Percentiles rank a stretch among this genome's conserved stretches.
Evolutionary conservation across 1,139 yeast genomes (phyloP).

Genomic region (Citeromyces hawaiiensis): DNA sequence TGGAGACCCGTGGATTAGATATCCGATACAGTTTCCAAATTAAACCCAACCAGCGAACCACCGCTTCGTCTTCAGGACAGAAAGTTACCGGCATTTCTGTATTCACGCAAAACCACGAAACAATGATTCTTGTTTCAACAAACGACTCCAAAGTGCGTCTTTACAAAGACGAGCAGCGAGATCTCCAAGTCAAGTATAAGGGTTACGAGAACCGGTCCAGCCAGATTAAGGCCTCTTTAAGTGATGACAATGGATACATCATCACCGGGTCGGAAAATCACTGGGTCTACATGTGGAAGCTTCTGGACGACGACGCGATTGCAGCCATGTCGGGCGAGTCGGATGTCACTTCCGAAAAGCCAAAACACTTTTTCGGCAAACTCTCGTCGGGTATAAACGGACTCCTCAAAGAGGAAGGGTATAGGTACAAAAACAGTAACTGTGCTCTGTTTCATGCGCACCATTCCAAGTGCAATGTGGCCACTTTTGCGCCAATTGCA

Average conservation of each 20-base stretch:
- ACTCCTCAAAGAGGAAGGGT: constrained; percentile 15
- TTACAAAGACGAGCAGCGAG: constrained; percentile 40
- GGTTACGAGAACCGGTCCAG: constrained; percentile 64
- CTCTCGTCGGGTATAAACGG: constrained; percentile 2
- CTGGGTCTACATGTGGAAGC: constrained; percentile 59
- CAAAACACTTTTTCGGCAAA: constrained; percentile 6
- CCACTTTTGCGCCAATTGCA: constrained; percentile 66
- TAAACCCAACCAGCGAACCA: constrained; percentile 23
- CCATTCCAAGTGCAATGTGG: constrained; percentile 59
- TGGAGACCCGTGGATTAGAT: constrained; percentile 56
- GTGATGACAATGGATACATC: constrained; percentile 39
- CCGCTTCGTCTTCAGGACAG: constrained; percentile 22
- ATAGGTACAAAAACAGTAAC: constrained; percentile 28
- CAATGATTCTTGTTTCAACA: constrained; percentile 33
- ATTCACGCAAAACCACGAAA: constrained; percentile 13
- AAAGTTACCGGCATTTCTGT: constrained; percentile 38
- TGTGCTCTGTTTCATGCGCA: constrained; percentile 71
- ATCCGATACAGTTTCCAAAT: constrained; percentile 39
- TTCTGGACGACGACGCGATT: constrained; percentile 3
- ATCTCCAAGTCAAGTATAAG: constrained; percentile 53
- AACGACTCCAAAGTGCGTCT: constrained; percentile 73
- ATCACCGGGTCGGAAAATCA: constrained; percentile 58
- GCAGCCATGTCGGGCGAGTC: constrained; percentile 6
- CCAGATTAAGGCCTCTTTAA: constrained; percentile 54
- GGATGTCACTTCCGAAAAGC: constrained; percentile 5